A percentile compares a stretch with the other conserved stretches of the same genome.
Conservation (phyloP, 164 flowering plant genomes). For the Chimonanthus salicifolius region DNA sequence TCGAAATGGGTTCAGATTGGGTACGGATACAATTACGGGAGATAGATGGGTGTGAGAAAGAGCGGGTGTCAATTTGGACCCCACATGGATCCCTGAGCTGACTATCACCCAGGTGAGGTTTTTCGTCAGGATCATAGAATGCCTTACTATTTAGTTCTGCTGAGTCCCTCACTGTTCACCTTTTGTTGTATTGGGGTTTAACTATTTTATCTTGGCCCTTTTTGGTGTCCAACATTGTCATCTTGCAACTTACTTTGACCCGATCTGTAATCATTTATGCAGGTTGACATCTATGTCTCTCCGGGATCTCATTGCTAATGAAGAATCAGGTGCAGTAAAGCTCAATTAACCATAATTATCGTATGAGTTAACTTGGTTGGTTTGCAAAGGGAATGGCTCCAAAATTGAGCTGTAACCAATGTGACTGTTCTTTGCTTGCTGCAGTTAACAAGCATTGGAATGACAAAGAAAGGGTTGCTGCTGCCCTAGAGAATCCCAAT, state of each 20-base stretch:
- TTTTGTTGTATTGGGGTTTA: neutral
- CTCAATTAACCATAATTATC: neutral
- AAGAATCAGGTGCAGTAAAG: constrained; percentile 49
- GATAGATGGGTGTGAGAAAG: no score
- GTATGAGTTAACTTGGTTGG: neutral
- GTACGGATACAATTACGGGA: no score
- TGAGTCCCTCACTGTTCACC: no score
- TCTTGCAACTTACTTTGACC: neutral
- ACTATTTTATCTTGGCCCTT: neutral
- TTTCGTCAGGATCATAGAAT: no score
- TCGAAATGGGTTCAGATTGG: no score
- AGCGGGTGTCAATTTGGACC: no score
- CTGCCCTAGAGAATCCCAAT: constrained; percentile 90
- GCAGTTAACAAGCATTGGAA: constrained; percentile 91
- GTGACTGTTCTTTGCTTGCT: constrained; percentile 2
- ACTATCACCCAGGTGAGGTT: no score
- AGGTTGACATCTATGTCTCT: constrained; percentile 78
- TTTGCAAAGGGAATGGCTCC: neutral
- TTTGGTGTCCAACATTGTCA: neutral
- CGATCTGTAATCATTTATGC: constrained; percentile 7
- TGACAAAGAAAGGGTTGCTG: constrained; percentile 93
- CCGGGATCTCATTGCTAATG: constrained; percentile 84
- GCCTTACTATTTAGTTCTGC: no score
- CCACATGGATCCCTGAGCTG: no score
- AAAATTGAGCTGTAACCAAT: no score